These are phyloP conservation scores for Niebla homalea DNA, from an alignment of 495 filamentous ascomycete species.

Conservation along the genomic window DNA sequence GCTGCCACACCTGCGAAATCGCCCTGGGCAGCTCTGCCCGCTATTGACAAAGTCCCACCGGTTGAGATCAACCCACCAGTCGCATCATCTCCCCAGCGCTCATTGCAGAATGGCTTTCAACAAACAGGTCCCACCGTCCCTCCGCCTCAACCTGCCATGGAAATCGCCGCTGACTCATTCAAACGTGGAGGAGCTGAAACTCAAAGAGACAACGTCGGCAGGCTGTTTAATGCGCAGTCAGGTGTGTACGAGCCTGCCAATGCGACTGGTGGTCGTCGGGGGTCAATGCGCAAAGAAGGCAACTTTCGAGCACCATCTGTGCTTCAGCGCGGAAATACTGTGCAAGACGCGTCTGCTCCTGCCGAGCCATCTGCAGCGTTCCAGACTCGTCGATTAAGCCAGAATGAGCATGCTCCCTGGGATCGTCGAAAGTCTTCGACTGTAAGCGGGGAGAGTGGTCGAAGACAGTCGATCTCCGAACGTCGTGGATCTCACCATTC, in stretches of 20 bases:
- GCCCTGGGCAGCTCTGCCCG: constrained; percentile 78
- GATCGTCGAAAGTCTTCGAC: constrained; percentile 82
- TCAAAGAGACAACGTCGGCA: constrained; percentile 47
- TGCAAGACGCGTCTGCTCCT: constrained; percentile 48
- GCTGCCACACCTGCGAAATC: constrained; percentile 68
- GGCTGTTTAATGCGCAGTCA: constrained; percentile 88
- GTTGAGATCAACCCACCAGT: constrained; percentile 34
- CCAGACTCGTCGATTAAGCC: constrained; percentile 60
- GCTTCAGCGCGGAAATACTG: constrained; percentile 51
- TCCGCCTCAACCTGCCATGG: constrained; percentile 45
- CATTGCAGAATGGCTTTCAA: constrained; percentile 23
- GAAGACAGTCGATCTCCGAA: constrained; percentile 32
- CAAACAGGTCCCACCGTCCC: constrained; percentile 28
- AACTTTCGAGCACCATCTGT: constrained; percentile 62
- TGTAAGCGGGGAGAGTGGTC: constrained; percentile 78
- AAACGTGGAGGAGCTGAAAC: constrained; percentile 73
- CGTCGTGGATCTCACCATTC: constrained; percentile 20
- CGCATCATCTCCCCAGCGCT: constrained; percentile 18
- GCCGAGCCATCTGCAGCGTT: constrained; percentile 88
- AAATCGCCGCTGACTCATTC: constrained; percentile 92
- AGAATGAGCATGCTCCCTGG: constrained; percentile 54
- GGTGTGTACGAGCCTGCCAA: constrained; percentile 85
- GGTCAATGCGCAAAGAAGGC: constrained; percentile 51
- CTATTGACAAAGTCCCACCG: constrained; percentile 68
- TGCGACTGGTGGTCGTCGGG: constrained; percentile 46